A percentile compares a stretch with the other conserved stretches of the same genome.
Evolutionary conservation across 2,329 filamentous ascomycete species (phyloP).

Genomic region (Whalleya microplaca): DNA sequence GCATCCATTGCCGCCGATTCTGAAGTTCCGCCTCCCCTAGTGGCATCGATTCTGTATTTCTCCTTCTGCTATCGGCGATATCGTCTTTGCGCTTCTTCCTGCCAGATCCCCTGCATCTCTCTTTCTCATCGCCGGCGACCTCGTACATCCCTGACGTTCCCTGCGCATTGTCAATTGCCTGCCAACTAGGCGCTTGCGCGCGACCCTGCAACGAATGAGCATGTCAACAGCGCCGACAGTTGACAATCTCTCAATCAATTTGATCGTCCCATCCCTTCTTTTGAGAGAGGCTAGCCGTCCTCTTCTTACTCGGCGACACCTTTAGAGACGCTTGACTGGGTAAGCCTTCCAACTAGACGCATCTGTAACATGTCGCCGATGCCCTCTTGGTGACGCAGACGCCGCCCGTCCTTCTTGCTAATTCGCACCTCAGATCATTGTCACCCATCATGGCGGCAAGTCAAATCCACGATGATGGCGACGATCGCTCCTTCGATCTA

Average conservation of each 20-base stretch:
- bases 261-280: not conserved
- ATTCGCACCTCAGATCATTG: not conserved
- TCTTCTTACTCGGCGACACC: not conserved
- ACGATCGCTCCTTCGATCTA: constrained; percentile 5
- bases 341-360: not conserved
- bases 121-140: too few relatives aligned
- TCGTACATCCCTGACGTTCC: too few relatives aligned
- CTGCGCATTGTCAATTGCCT: too few relatives aligned
- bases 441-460: constrained; percentile 17
- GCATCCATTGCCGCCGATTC: too few relatives aligned
- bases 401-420: not conserved
- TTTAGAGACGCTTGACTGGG: not conserved
- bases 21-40: too few relatives aligned
- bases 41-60: not conserved
- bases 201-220: not conserved
- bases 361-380: not conserved
- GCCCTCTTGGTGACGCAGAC: not conserved
- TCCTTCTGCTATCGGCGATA: not conserved
- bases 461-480: constrained; percentile 8
- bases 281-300: not conserved
- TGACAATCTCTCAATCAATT: not conserved
- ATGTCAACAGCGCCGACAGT: not conserved
- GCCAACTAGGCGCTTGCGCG: too few relatives aligned
- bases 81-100: too few relatives aligned
- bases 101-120: too few relatives aligned